Evolutionary conservation across 306 rosid genomes (phyloP), one percentile per base, ranked within the genome.

Genomic region (Vigna angularis): DNA sequence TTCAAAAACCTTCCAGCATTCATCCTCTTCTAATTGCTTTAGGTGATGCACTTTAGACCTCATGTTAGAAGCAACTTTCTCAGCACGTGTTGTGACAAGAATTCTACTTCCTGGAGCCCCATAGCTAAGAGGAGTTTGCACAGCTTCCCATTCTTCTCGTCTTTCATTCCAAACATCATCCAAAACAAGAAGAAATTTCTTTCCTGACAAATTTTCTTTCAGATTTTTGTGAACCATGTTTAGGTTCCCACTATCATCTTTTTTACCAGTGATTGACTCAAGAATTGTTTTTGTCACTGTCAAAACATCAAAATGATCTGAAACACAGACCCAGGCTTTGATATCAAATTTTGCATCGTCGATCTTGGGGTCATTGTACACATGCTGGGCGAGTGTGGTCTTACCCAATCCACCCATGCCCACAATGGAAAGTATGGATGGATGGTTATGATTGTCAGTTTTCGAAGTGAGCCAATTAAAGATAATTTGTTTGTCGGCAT

Each of bases 61-160:
- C 52, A 66, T 66, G 11, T 4, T 42, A 18, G 48, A 51, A 1
- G 47, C 48, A 51, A 70, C 75, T 30, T 70, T 51, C 63, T n/a
- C 11, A 13, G 6, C 9, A 1, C 63, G 63, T 17, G 75, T 51
- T 1, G 63, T 72, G 11, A 72, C 76, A 17, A 72, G 15, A 12
- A 72, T 36, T 16, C 36, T 72, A 20, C 76, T 72, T 5, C 51
- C 51, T 17, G 6, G 36, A 18, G 49, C 51, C 11, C 76, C 76
- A 72, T 8, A 34, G 4, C 17, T 3, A 32, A 71, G 64, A 11
- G 76, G 76, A 18, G 36, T 53, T 2, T 3, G 50, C 4, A 72
- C 58, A 11, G 51, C 30, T 72, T 18, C 51, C 76, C 62, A 72
- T 18, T 32, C 2, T 5, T 34, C 16, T 11, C 3, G 34, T 1